Conservation (phyloP, 352 stramenopile species). For the Phytophthora constricta region DNA sequence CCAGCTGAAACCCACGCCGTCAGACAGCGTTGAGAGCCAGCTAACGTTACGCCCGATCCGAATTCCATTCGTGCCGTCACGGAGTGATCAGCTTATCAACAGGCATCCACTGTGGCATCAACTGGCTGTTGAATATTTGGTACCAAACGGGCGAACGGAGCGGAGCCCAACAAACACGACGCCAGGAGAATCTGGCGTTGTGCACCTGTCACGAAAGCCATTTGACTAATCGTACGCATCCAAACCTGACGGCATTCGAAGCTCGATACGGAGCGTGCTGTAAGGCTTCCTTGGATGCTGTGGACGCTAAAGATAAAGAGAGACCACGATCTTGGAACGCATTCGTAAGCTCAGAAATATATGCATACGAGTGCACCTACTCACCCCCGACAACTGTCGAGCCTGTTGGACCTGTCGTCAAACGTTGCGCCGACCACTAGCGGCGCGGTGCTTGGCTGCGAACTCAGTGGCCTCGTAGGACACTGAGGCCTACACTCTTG, state of each 20-base stretch:
- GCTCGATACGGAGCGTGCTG: too few species aligned
- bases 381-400: not conserved
- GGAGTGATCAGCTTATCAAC: slow-evolving; percentile 20
- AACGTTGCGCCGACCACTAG: too few species aligned
- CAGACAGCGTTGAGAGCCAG: slow-evolving; percentile 11
- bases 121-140: slow-evolving; percentile 18
- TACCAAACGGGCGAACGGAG: not conserved
- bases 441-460: slow-evolving; percentile 5
- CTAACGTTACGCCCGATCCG: slow-evolving; percentile 10
- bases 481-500: too few species aligned
- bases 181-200: slow-evolving; percentile 18
- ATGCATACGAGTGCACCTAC: too few species aligned
- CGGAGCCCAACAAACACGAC: slow-evolving; percentile 1
- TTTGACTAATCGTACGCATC: not conserved
- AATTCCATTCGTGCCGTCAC: slow-evolving; percentile 14
- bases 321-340: not conserved
- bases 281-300: not conserved
- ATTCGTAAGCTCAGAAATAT: too few species aligned
- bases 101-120: slow-evolving; percentile 18
- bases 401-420: not conserved
- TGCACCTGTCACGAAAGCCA: not conserved
- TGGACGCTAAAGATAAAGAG: not conserved
- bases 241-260: not conserved
- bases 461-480: not conserved
- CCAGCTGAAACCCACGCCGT: slow-evolving; percentile 9